Evolutionary conservation across 805 yeast genomes (phyloP).

Genomic region (Yamadazyma sp.): DNA sequence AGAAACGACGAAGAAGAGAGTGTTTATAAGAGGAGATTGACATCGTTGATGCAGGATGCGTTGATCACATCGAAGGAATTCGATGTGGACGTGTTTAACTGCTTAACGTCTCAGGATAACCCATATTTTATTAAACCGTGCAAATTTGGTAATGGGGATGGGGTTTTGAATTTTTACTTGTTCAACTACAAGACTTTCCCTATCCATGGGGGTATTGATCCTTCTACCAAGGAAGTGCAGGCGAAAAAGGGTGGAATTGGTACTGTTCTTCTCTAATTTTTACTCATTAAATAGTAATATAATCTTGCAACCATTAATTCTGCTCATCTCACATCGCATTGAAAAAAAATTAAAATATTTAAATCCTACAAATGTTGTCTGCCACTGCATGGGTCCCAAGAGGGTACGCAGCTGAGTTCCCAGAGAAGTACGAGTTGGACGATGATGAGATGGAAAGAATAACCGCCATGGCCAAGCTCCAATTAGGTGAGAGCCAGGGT

Average conservation of each 20-base stretch:
- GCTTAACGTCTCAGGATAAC: conserved; percentile 88
- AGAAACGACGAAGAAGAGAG: conserved; percentile 32
- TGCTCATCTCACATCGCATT: conserved; percentile 12
- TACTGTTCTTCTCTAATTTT: conserved; percentile 64
- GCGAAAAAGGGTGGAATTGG: conserved; percentile 76
- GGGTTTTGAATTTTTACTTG: conserved; percentile 82
- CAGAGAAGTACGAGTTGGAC: conserved; percentile 81
- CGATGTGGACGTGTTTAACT: conserved; percentile 89
- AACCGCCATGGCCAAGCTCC: conserved; percentile 77
- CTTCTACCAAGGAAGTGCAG: conserved; percentile 51
- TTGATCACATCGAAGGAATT: conserved; percentile 66
- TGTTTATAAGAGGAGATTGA: conserved; percentile 57
- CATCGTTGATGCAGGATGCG: conserved; percentile 66
- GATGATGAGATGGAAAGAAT: conserved; percentile 94
- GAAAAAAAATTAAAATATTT: conserved; percentile 51
- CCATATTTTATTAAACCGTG: conserved; percentile 74
- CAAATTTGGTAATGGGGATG: conserved; percentile 94
- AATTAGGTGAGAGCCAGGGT: conserved; percentile 72
- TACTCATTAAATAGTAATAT: neutral
- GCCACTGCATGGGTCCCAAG: conserved; percentile 95
- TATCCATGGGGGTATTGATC: conserved; percentile 74
- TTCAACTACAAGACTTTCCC: conserved; percentile 88
- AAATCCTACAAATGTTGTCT: conserved; percentile 65
- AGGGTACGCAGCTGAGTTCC: conserved; percentile 91
- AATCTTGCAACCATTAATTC: neutral